Evolutionary conservation across 352 stramenopile species (phyloP).

Genomic region (Vaucheria bursata): DNA sequence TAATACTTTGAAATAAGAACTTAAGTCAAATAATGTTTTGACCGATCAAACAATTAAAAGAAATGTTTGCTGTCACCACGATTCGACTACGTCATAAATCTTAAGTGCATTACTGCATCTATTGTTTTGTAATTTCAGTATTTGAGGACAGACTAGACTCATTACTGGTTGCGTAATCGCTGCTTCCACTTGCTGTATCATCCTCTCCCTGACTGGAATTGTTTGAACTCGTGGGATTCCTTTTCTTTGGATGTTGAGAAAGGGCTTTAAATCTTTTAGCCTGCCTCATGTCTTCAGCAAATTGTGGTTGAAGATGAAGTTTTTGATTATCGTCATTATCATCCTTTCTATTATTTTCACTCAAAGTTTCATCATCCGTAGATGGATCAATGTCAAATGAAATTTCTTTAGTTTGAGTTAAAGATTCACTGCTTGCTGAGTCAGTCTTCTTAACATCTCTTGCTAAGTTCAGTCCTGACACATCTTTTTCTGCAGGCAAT

Average conservation of each 20-base stretch:
- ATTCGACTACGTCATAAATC: too few relatives aligned
- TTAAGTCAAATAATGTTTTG: too few relatives aligned
- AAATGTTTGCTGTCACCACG: too few relatives aligned
- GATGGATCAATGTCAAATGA: neutral
- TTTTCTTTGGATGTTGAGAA: neutral
- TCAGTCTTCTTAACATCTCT: neutral
- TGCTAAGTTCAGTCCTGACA: neutral
- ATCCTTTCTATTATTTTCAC: neutral
- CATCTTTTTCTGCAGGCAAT: neutral
- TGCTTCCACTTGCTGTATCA: neutral
- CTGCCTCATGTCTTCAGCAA: neutral
- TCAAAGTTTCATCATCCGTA: neutral
- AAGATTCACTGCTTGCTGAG: neutral
- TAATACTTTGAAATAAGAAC: too few relatives aligned
- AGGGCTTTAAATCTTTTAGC: constrained; percentile 1
- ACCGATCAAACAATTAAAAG: too few relatives aligned
- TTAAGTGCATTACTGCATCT: too few relatives aligned
- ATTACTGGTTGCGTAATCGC: neutral
- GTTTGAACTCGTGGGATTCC: neutral
- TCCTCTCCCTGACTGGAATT: neutral
- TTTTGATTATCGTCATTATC: neutral
- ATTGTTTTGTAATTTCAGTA: too few relatives aligned
- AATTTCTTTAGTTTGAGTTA: neutral
- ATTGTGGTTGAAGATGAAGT: neutral
- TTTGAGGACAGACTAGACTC: too few relatives aligned